These are phyloP conservation scores for Colletotrichum tropicale DNA, from an alignment of 2,329 filamentous ascomycete species.

Conservation along the genomic window DNA sequence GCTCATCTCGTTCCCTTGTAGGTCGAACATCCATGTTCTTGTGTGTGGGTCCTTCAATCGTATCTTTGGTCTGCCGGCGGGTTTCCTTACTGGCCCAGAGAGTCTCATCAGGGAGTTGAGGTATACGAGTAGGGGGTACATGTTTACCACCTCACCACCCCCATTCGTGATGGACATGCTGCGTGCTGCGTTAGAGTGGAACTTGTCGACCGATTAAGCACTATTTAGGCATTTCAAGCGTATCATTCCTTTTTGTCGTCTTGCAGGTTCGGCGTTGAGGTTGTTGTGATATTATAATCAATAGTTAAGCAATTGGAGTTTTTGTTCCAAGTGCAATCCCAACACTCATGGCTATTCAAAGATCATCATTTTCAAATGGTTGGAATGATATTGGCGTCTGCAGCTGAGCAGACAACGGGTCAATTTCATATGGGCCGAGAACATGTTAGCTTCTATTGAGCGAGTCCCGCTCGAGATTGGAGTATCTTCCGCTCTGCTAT, in stretches of 20 bases:
- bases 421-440: neutral
- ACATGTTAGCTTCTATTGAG: neutral
- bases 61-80: conserved; percentile 1
- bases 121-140: conserved; percentile 13
- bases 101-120: conserved; percentile 14
- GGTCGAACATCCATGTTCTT: neutral
- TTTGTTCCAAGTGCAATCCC: neutral
- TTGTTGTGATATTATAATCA: fast-evolving
- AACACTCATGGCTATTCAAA: neutral
- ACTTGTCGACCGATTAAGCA: neutral
- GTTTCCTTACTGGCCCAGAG: conserved; percentile 9
- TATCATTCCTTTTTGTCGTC: neutral
- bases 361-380: neutral
- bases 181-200: neutral
- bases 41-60: conserved; percentile 8
- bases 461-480: neutral
- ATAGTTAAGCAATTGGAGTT: neutral
- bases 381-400: neutral
- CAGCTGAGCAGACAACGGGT: neutral
- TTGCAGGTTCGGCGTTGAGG: neutral
- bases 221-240: neutral
- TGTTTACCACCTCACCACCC: conserved; percentile 14
- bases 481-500: neutral
- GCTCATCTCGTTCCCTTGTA: neutral
- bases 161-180: conserved; percentile 18